These are phyloP conservation scores for Ballota nigra DNA, from an alignment of 257 asterid genomes.

Conservation along the genomic window DNA sequence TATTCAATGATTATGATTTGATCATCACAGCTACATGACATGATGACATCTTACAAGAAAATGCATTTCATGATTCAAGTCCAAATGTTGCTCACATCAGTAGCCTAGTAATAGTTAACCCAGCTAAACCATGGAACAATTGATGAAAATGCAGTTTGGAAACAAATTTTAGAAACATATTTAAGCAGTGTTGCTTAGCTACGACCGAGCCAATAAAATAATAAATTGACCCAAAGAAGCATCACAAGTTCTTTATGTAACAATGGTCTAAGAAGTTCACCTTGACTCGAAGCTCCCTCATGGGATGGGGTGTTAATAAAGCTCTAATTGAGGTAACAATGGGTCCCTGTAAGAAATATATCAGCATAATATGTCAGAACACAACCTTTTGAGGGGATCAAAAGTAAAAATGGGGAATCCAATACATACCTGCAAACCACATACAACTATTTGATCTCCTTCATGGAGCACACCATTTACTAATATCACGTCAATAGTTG, in stretches of 20 bases:
- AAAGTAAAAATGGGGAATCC: slow-evolving; percentile 15
- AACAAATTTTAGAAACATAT: slow-evolving; percentile 6
- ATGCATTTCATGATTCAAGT: slow-evolving; percentile 10
- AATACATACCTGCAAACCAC: slow-evolving; percentile 83
- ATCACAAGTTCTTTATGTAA: neutral
- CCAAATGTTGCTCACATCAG: slow-evolving; percentile 5
- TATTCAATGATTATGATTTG: neutral
- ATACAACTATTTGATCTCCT: slow-evolving; percentile 94
- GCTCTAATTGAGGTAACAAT: slow-evolving; percentile 89
- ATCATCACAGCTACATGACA: slow-evolving; percentile 12
- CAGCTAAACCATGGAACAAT: neutral
- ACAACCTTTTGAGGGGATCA: slow-evolving; percentile 8
- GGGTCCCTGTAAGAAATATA: slow-evolving; percentile 66
- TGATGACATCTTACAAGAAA: neutral
- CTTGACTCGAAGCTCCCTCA: slow-evolving; percentile 99
- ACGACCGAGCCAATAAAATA: neutral
- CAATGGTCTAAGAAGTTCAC: slow-evolving; percentile 35
- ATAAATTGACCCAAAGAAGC: slow-evolving; percentile 1
- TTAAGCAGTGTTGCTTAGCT: neutral
- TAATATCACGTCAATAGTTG: slow-evolving; percentile 92
- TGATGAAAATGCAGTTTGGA: neutral
- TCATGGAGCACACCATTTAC: slow-evolving; percentile 97
- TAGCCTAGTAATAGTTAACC: slow-evolving; percentile 6
- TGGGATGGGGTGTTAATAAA: slow-evolving; percentile 92
- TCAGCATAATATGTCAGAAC: slow-evolving; percentile 3